Evolutionary conservation across 2,329 filamentous ascomycete genomes (phyloP), one percentile per base, ranked within the genome.

Genomic region (Colletotrichum gigasporum): DNA sequence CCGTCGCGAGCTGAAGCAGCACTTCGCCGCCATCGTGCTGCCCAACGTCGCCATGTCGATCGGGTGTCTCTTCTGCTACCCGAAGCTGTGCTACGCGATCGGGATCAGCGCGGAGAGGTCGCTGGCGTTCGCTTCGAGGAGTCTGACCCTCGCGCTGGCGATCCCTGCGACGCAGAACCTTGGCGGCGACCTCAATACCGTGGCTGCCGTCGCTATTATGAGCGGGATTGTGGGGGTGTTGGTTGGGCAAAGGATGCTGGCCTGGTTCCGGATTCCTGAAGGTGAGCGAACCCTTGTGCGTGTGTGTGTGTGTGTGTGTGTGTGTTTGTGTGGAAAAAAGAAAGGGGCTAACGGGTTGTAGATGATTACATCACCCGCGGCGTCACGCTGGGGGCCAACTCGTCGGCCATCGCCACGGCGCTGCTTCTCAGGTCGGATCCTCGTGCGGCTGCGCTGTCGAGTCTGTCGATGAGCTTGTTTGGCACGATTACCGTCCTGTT

Each of bases 341-440:
- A 3, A 22, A 3, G 5, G 8, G 6, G 5, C 26, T 34, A 22
- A 39, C 9, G 1, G 2, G 5, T 11, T 18, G 1, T 48, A 83
- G 86, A 89, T 68, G 87, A 89, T 72, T 90, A 89, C 65, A 85
- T 89, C 32, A 88, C 86, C 1, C 76, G 85, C n/a, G 87, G 87
- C 9, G 85, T 90, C 4, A 85, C 85, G 1, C 72, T 89, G n/a
- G 86, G 87, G 4, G 84, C 83, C 2, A 89, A 88, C 70, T 87
- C 85, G 0, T 85, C 83, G 4, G 87, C 86, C 5, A 85, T 89
- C 37, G 86, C 81, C 1, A 89, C 87, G 3, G 86, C 87, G 0
- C 71, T 88, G 32, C 74, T 89, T 2, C 73, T 89, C 2, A 77
- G 80, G 2, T 83, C 82, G 1, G 86, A 89, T 66, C 86, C 85